Conservation (phyloP, 352 stramenopile genomes). For the Phytophthora sp. region DNA sequence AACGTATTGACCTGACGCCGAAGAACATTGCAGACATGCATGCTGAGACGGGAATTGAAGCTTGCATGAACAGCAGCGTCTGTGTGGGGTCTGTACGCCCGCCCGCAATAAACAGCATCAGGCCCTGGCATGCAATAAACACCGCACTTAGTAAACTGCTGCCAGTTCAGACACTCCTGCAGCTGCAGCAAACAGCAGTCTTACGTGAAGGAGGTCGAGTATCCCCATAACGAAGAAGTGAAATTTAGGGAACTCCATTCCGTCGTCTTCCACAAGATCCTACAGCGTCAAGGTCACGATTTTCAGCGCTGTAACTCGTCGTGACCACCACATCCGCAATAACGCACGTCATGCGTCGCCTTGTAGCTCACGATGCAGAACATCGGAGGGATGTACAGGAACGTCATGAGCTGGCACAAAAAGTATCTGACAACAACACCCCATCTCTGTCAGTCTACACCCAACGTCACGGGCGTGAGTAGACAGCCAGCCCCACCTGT, state of each 20-base stretch:
- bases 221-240: slow-evolving; percentile 90
- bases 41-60: slow-evolving; percentile 74
- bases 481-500: slow-evolving; percentile 48
- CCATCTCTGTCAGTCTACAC: neutral
- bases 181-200: neutral
- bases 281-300: slow-evolving; percentile 21
- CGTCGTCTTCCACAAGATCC: slow-evolving; percentile 87
- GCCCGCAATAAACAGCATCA: slow-evolving; percentile 86
- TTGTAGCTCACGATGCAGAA: slow-evolving; percentile 90
- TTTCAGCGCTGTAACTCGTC: slow-evolving; percentile 26
- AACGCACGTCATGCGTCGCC: slow-evolving; percentile 70
- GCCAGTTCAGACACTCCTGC: no score
- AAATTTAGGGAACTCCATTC: slow-evolving; percentile 86
- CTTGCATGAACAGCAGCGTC: slow-evolving; percentile 87
- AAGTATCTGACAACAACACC: slow-evolving; percentile 65
- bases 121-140: slow-evolving; percentile 43
- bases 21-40: slow-evolving; percentile 66
- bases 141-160: no score
- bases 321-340: neutral
- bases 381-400: slow-evolving; percentile 87
- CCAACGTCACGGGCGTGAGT: no score
- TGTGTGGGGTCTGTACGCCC: slow-evolving; percentile 84
- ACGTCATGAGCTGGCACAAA: slow-evolving; percentile 87
- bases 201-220: slow-evolving; percentile 81
- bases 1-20: slow-evolving; percentile 66